phyloP scores from a whole-genome alignment of 176 grass and related monocot species.

The Aegilops speltoides region DNA sequence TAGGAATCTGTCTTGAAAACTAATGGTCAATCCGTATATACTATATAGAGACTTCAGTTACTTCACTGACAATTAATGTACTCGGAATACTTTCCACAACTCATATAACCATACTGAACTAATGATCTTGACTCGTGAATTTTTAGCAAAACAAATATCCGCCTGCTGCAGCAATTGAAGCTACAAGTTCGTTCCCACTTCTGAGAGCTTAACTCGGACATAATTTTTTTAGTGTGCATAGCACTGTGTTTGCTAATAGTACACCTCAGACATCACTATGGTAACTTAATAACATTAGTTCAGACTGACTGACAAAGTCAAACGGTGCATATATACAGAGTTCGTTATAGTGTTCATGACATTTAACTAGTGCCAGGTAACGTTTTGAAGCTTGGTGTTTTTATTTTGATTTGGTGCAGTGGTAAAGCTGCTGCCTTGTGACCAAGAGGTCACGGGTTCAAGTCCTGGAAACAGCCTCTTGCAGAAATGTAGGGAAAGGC shows the following conservation, averaged over 20 bases:
- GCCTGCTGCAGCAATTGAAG: background rate
- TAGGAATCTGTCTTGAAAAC: background rate
- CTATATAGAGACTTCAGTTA: background rate
- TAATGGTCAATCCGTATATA: background rate
- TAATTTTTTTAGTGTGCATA: background rate
- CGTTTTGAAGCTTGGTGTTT: background rate
- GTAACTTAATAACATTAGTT: background rate
- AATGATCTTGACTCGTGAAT: background rate
- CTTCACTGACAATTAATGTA: background rate
- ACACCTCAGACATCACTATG: background rate
- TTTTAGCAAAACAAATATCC: background rate
- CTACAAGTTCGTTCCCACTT: conserved; percentile 4
- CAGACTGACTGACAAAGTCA: background rate
- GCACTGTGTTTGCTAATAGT: background rate
- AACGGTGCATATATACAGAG: background rate
- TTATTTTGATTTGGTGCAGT: too few species aligned
- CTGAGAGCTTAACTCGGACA: background rate
- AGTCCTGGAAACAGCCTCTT: too few species aligned
- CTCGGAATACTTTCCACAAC: background rate
- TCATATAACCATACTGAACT: conserved; percentile 5
- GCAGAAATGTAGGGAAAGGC: too few species aligned
- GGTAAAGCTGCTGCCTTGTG: too few species aligned
- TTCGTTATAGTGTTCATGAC: background rate
- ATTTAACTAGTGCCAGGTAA: background rate
- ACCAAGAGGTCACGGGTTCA: too few species aligned